Conservation (phyloP, 2,329 filamentous ascomycete species). For the Pseudogymnoascus sp. region DNA sequence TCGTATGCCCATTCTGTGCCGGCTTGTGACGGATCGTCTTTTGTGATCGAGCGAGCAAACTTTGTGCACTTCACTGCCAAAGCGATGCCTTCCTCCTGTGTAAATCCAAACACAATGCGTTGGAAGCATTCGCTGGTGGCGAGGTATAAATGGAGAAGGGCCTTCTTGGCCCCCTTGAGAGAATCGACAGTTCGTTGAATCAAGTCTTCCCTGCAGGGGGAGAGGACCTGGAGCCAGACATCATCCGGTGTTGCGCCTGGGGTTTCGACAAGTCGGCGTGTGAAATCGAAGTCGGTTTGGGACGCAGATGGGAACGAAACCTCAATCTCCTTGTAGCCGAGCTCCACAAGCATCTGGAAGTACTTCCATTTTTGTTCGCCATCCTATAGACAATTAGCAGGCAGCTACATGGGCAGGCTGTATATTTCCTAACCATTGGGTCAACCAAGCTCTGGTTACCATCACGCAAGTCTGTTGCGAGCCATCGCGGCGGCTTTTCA, state of each 20-base stretch:
- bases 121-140: slow-evolving; percentile 96
- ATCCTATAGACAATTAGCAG: slow-evolving; percentile 47
- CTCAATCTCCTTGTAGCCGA: slow-evolving; percentile 97
- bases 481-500: slow-evolving; percentile 81
- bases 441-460: slow-evolving; percentile 91
- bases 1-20: slow-evolving; percentile 69
- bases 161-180: slow-evolving; percentile 82
- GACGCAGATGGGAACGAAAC: slow-evolving; percentile 93
- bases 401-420: background rate
- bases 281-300: slow-evolving; percentile 95
- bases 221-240: slow-evolving; percentile 85
- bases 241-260: slow-evolving; percentile 79
- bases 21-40: slow-evolving; percentile 55
- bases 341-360: slow-evolving; percentile 86
- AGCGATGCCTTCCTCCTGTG: slow-evolving; percentile 71
- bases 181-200: slow-evolving; percentile 86
- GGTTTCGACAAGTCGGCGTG: slow-evolving; percentile 75
- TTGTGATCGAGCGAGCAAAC: slow-evolving; percentile 82
- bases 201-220: slow-evolving; percentile 84
- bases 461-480: slow-evolving; percentile 81
- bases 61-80: slow-evolving; percentile 80
- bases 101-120: slow-evolving; percentile 80
- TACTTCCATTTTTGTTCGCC: slow-evolving; percentile 92
- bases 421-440: slow-evolving; percentile 66
- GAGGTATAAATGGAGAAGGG: slow-evolving; percentile 90